phyloP scores from a whole-genome alignment of 1,284 basidiomycete species.

The Mycena sp. region DNA sequence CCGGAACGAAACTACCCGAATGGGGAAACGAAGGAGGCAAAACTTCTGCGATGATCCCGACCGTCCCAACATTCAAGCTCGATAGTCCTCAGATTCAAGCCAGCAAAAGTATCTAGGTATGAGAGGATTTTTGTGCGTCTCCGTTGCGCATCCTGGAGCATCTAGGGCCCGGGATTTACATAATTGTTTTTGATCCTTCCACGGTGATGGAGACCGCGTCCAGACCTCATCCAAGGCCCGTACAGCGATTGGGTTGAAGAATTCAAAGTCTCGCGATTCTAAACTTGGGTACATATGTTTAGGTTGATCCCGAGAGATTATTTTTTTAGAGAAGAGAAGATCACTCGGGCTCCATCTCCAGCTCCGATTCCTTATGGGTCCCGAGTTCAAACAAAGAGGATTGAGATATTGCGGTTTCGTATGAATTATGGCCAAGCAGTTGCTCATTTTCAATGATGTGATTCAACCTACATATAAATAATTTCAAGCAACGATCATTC shows the following conservation, averaged over 20 bases:
- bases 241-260: background rate
- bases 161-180: background rate
- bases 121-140: background rate
- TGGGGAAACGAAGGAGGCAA: background rate
- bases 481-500: too few species aligned
- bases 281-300: too few species aligned
- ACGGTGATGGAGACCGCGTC: background rate
- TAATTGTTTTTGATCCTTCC: background rate
- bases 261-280: too few species aligned
- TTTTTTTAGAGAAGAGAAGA: too few species aligned
- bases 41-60: slow-evolving; percentile 5
- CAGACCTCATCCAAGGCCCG: background rate
- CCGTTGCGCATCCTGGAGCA: background rate
- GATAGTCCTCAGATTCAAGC: background rate
- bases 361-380: too few species aligned
- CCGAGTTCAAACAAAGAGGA: too few species aligned
- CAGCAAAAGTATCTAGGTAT: background rate
- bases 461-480: too few species aligned
- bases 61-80: background rate
- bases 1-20: background rate
- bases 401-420: too few species aligned
- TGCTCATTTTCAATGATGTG: too few species aligned
- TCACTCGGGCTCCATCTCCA: too few species aligned
- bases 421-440: too few species aligned
- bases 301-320: too few species aligned